Evolutionary conservation across 2,329 filamentous ascomycete genomes (phyloP), one percentile per base, ranked within the genome.

Genomic region (Pyrenochaeta sp.): DNA sequence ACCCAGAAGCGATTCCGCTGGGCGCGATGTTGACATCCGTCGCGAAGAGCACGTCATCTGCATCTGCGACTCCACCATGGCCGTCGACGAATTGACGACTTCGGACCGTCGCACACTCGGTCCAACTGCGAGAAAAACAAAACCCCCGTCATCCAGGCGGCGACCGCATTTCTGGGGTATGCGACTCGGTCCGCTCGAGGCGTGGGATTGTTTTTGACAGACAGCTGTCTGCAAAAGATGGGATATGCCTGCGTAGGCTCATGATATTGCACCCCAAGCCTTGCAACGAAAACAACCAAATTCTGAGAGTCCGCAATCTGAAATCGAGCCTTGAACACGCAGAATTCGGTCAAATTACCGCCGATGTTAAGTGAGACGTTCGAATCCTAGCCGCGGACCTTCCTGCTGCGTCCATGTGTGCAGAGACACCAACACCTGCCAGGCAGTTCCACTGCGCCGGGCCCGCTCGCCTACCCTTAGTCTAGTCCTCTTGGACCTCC

Each of bases 21-120:
- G 44, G 49, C 49, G 32, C 39, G 44, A 48, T 48, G 44, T 52
- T 45, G 49, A 44, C 43, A 48, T 52, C 41, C 29, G 18, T 28
- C 28, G 20, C 38, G 35, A 27, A 26, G 35, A 52, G 44, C 49
- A 52, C 49, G 49, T 52, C 49, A 52, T 52, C 18, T 32, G 30
- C 30, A 21, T 13, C 9, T 13, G 18, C 30, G 30, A 32, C 30
- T 32, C 18, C 30, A 31, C 18, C 17, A 18, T n/a, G 18, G 18
- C 17, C 18, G 22, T 19, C 15, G 15, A 21, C 30, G 18, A 32
- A 21, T 32, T n/a, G 17, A n/a, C 3, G 30, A 18, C 9, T n/a
- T 32, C 30, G 30, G 30, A n/a, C 18, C 18, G 18, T 32, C 30
- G 30, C 30, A 13, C 13, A 20, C 8, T 19, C 18, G 14, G 18